Base-by-base conservation (phyloP, 2,329 filamentous ascomycete genomes). In the Calonectria pseudoturangicola region DNA sequence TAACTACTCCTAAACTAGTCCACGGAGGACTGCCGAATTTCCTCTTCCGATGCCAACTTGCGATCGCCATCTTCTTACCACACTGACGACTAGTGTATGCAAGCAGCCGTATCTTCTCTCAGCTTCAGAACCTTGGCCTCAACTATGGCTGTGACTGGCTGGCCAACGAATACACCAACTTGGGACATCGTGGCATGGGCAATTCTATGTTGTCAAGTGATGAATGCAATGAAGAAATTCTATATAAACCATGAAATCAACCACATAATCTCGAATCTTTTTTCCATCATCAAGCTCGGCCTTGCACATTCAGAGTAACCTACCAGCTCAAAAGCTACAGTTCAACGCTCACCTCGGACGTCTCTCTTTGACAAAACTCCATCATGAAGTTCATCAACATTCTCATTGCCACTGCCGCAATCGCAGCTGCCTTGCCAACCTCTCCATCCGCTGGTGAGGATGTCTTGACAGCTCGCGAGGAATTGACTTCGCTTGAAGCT, bases 341-440 rank as follows among this genome's bases (percentile, higher is more conserved):
- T 21, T n/a, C 2, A 8, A 21, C 18, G 18, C 8, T 36, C 10
- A 3, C 33, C 10, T 36, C 12, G 33, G 10, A 36, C 27, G 3
- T 27, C 50, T 18, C 1, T 13, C 16, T 12, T n/a, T 18, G 3
- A 16, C 25, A 51, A 58, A 33, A 21, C 4, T 8, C 7, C 33
- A 58, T 21, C 33, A 58, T 58, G 54, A 39, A 58, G 33, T 58
- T 58, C 30, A 21, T 58, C 30, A 58, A 16, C 54, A 13, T 58
- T 33, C 36, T 58, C 16, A 16, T 36, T 12, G n/a, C 33, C 12
- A 58, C 33, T 7, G 12, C 21, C 33, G 30, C 33, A 3, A 58
- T 7, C 12, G 54, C n/a, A 21, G 10, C 10, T 21, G n/a, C 54
- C 2, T 58, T 58, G 54, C 54, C 54, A 21, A 58, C 54, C n/a